Conservation (phyloP, 2,329 filamentous ascomycete species). For the Exophiala sideris region DNA sequence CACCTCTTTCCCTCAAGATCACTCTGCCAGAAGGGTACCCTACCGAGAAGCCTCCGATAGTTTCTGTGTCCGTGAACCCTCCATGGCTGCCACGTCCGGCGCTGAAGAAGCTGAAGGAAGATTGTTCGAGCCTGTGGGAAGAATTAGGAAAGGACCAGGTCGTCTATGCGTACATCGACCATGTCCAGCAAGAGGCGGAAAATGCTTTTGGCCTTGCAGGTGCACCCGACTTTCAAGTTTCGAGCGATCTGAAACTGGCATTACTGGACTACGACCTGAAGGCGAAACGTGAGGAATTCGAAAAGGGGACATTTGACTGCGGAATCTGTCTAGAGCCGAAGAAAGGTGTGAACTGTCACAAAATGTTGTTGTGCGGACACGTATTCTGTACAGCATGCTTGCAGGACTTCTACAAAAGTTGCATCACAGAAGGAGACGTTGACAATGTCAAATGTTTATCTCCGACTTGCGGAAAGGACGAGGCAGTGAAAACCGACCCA, state of each 20-base stretch:
- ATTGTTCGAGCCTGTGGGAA: constrained; percentile 55
- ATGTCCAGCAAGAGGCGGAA: constrained; percentile 58
- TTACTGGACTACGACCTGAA: constrained; percentile 76
- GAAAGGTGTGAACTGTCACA: constrained; percentile 77
- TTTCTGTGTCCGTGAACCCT: constrained; percentile 48
- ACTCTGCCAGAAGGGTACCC: constrained; percentile 57
- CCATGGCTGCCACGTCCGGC: constrained; percentile 52
- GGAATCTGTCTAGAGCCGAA: constrained; percentile 89
- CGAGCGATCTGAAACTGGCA: constrained; percentile 58
- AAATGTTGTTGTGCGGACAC: constrained; percentile 77
- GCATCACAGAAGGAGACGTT: constrained; percentile 81
- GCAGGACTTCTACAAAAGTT: constrained; percentile 83
- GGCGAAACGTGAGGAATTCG: constrained; percentile 70
- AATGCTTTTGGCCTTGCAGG: constrained; percentile 50
- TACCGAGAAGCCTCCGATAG: constrained; percentile 47
- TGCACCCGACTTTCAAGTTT: constrained; percentile 40
- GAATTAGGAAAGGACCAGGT: constrained; percentile 57
- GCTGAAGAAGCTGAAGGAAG: constrained; percentile 44
- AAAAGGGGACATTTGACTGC: constrained; percentile 81
- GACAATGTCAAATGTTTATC: constrained; percentile 74
- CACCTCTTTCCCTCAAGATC: constrained; percentile 53
- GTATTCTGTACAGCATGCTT: constrained; percentile 90
- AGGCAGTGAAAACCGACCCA: constrained; percentile 30
- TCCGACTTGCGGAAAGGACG: constrained; percentile 68
- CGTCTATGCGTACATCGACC: constrained; percentile 59